Evolutionary conservation across 306 rosid genomes (phyloP).

Genomic region (Leucaena leucocephala): DNA sequence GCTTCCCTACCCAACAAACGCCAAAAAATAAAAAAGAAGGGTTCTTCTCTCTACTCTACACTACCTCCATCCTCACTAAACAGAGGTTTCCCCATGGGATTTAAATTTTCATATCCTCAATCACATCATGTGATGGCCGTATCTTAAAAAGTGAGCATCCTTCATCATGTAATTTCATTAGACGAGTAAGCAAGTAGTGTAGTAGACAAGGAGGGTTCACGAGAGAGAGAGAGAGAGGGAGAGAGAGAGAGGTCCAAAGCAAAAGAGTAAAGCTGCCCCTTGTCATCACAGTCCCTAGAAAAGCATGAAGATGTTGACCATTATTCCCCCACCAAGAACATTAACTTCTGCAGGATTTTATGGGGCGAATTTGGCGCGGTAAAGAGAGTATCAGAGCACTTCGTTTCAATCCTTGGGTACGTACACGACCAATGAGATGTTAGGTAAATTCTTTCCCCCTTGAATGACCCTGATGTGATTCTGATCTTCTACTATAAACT

Average conservation of each 20-base stretch:
- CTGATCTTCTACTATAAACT: slow-evolving; percentile 37
- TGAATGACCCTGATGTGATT: slow-evolving; percentile 32
- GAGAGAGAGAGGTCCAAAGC: slow-evolving; percentile 39
- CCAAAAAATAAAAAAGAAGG: slow-evolving; percentile 28
- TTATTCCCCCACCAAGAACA: neutral
- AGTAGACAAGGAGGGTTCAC: slow-evolving; percentile 37
- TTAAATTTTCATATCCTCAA: neutral
- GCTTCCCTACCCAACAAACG: slow-evolving; percentile 24
- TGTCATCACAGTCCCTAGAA: slow-evolving; percentile 41
- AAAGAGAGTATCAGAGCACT: slow-evolving; percentile 6
- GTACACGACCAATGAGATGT: slow-evolving; percentile 37
- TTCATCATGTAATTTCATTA: slow-evolving; percentile 26
- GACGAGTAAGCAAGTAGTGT: neutral
- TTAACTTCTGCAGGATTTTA: slow-evolving; percentile 16
- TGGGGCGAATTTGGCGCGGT: slow-evolving; percentile 16
- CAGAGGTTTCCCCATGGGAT: neutral
- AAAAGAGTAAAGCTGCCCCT: slow-evolving; percentile 42
- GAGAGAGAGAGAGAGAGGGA: slow-evolving; percentile 33
- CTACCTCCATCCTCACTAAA: slow-evolving; percentile 8
- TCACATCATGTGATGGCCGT: slow-evolving; percentile 32
- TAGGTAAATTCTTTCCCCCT: slow-evolving; percentile 2
- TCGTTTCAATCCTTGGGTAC: neutral
- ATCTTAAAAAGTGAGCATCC: slow-evolving; percentile 36
- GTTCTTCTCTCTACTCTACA: neutral
- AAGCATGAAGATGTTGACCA: slow-evolving; percentile 50